Percentiles rank a stretch among this genome's conserved stretches.
These are phyloP conservation scores for Knoxia roxburghii DNA, from an alignment of 257 asterid genomes.

Conservation along the genomic window DNA sequence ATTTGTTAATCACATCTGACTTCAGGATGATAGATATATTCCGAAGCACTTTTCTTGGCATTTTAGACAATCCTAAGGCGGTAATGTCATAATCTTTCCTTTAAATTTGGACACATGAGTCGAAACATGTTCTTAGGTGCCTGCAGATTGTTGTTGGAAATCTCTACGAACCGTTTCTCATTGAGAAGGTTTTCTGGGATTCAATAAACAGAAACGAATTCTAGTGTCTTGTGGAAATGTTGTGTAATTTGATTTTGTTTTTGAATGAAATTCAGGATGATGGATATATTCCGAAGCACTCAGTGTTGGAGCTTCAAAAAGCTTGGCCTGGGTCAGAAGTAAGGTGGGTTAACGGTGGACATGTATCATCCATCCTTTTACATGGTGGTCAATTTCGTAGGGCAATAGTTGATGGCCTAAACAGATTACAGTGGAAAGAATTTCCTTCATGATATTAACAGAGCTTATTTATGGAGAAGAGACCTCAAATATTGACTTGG, in stretches of 20 bases:
- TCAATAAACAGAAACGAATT: not conserved
- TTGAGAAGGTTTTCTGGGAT: not conserved
- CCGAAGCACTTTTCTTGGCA: conserved; percentile 72
- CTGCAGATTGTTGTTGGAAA: no score
- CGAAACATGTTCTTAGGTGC: not conserved
- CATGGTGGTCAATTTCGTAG: conserved; percentile 71
- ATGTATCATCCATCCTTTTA: conserved; percentile 81
- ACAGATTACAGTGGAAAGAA: conserved; percentile 77
- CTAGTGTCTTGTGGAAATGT: no score
- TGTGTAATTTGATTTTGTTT: not conserved
- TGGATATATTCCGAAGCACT: conserved; percentile 89
- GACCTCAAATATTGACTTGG: not conserved
- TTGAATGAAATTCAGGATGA: conserved; percentile 52
- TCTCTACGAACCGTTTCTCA: not conserved
- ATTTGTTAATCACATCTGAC: not conserved
- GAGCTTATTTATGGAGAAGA: not conserved
- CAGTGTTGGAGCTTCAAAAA: conserved; percentile 79
- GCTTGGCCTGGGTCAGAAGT: conserved; percentile 99
- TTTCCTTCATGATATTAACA: conserved; percentile 32
- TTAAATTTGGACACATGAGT: no score
- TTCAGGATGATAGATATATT: conserved; percentile 88
- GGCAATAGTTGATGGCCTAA: conserved; percentile 79
- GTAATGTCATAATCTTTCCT: no score
- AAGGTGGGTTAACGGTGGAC: conserved; percentile 95
- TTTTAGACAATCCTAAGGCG: no score